Percentiles rank a stretch among this genome's conserved stretches.
phyloP scores from a whole-genome alignment of 306 rosid species.

The Fragaria ananassa region DNA sequence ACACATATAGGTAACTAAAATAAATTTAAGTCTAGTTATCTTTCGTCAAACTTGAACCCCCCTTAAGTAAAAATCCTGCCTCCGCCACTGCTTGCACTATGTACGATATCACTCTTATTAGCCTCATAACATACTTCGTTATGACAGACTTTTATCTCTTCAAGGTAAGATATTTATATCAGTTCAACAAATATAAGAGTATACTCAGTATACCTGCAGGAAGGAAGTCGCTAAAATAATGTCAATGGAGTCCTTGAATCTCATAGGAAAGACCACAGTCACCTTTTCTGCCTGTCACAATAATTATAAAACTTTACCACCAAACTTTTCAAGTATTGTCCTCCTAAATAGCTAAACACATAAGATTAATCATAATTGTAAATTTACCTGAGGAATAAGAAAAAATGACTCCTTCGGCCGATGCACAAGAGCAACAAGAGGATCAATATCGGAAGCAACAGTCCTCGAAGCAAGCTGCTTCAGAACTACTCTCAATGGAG shows the following conservation, averaged over 20 bases:
- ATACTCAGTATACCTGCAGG: slow-evolving; percentile 64
- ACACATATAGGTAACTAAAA: too few relatives aligned
- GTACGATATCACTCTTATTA: not conserved
- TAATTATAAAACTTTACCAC: slow-evolving; percentile 10
- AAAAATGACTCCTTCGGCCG: slow-evolving; percentile 84
- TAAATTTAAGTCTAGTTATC: too few relatives aligned
- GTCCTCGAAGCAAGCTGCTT: slow-evolving; percentile 62
- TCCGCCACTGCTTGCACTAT: not conserved
- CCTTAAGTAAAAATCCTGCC: too few relatives aligned
- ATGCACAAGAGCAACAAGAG: slow-evolving; percentile 82
- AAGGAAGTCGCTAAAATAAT: slow-evolving; percentile 87
- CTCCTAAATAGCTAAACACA: not conserved
- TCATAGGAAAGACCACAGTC: slow-evolving; percentile 91
- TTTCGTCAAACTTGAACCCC: too few relatives aligned
- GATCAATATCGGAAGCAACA: slow-evolving; percentile 44
- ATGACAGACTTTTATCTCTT: not conserved
- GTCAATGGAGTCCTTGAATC: slow-evolving; percentile 88
- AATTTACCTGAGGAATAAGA: slow-evolving; percentile 68
- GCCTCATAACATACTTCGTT: not conserved
- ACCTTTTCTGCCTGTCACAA: slow-evolving; percentile 80
- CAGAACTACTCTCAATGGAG: slow-evolving; percentile 77
- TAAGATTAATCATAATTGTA: not conserved
- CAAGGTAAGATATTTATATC: not conserved
- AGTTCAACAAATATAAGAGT: not conserved
- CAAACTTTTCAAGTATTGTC: slow-evolving; percentile 9